Evolutionary conservation across 306 rosid genomes (phyloP), one percentile per base, ranked within the genome.

Genomic region (Cyclanthera cordifolia): DNA sequence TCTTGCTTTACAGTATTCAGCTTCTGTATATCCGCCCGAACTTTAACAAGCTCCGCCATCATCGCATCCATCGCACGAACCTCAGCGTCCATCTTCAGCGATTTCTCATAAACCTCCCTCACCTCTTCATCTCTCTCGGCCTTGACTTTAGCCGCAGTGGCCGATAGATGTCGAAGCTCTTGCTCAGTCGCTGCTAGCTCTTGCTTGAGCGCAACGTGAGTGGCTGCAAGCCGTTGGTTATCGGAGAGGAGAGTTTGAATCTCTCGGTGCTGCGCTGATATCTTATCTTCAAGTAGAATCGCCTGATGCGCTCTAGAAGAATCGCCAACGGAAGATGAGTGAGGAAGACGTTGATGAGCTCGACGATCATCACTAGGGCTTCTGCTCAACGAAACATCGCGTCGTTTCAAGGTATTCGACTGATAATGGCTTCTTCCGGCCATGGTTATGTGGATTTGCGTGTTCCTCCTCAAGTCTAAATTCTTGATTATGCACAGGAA

Each of bases 161-260:
- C 80, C 8, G 96, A 75, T 12, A 87, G 71, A 5, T 51, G 84
- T 11, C 82, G 89, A 75, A 89, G 82, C 56, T 86, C 94, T 69
- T 75, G 78, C 78, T 86, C 87, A 0, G 90, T 60, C 53, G 78
- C 80, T 50, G 85, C 57, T 12, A 93, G 85, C 60, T 93, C 91
- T 41, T 93, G 96, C 72, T 89, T 93, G 80, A 93, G 89, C 27
- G 87, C 91, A 59, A 87, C 88, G 77, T 93, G 98, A 32, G 81
- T 80, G 75, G 91, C 80, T 15, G 94, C 94, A 67, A 90, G 95
- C 73, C 85, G 89, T 82, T 87, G 94, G 72, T 93, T 93, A 70
- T 87, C 96, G 12, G 69, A 25, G 58, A 87, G 86, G 73, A 93
- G 87, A 73, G 90, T 64, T 34, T 85, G 99, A 79, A 89, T 88